Conservation (phyloP, 2,329 filamentous ascomycete genomes). For the Purpureocillium lavendulum region DNA sequence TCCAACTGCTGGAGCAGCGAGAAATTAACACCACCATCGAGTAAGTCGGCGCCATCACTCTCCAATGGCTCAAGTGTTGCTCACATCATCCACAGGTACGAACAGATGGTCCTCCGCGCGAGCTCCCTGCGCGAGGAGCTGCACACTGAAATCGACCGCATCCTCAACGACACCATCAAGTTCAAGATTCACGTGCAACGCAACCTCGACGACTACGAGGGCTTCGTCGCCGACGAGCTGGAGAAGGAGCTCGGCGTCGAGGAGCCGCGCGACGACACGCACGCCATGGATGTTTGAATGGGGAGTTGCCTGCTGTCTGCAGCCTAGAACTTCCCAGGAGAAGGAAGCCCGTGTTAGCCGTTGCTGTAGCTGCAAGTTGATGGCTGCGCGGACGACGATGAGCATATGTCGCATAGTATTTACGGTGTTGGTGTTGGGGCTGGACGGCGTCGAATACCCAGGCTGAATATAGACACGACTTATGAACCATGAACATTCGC, state of each 20-base stretch:
- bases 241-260: slow-evolving; percentile 71
- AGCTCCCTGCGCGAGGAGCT: slow-evolving; percentile 86
- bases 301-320: too few species aligned
- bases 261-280: slow-evolving; percentile 46
- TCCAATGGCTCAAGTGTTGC: too few species aligned
- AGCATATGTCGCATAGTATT: too few species aligned
- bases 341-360: too few species aligned
- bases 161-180: slow-evolving; percentile 94
- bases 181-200: slow-evolving; percentile 98
- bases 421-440: too few species aligned
- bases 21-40: slow-evolving; percentile 97
- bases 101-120: slow-evolving; percentile 79
- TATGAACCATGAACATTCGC: too few species aligned
- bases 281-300: slow-evolving; percentile 29
- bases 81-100: slow-evolving; percentile 52
- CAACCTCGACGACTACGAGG: slow-evolving; percentile 86
- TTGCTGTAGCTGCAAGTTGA: too few species aligned
- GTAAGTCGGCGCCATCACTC: slow-evolving; percentile 41
- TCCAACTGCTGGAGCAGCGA: slow-evolving; percentile 85
- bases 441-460: too few species aligned
- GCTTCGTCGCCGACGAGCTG: slow-evolving; percentile 88
- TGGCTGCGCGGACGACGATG: too few species aligned
- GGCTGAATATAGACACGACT: too few species aligned
- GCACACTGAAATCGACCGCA: slow-evolving; percentile 93
- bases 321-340: too few species aligned